These are phyloP conservation scores for Phanerochaete carnosa DNA, from an alignment of 768 basidiomycete genomes.

Conservation along the genomic window DNA sequence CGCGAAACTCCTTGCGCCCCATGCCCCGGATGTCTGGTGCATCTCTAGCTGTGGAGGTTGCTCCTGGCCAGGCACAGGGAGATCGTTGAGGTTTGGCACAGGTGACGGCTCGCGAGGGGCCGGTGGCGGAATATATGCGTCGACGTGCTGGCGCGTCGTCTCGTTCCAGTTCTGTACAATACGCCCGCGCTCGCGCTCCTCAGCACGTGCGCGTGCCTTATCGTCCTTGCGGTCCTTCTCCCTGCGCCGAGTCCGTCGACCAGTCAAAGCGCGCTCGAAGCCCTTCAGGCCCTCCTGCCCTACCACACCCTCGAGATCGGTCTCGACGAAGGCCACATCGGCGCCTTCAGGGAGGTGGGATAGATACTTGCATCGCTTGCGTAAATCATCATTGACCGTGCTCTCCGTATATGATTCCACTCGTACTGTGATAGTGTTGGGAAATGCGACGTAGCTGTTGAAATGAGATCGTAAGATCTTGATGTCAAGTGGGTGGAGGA, in stretches of 20 bases:
- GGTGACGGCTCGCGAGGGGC: slow-evolving; percentile 49
- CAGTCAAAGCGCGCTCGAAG: slow-evolving; percentile 80
- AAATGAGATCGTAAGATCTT: slow-evolving; percentile 87
- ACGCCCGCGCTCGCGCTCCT: slow-evolving; percentile 64
- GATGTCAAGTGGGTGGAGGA: slow-evolving; percentile 95
- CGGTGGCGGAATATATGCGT: slow-evolving; percentile 15
- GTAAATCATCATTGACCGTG: slow-evolving; percentile 87
- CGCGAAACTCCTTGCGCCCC: slow-evolving; percentile 82
- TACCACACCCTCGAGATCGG: slow-evolving; percentile 77
- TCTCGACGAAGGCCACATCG: slow-evolving; percentile 92
- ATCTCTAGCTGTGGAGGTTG: neutral
- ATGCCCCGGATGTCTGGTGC: slow-evolving; percentile 46
- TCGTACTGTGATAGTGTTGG: slow-evolving; percentile 74
- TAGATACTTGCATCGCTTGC: slow-evolving; percentile 95
- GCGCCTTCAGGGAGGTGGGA: slow-evolving; percentile 87
- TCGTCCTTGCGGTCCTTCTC: slow-evolving; percentile 89
- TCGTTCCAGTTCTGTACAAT: slow-evolving; percentile 20
- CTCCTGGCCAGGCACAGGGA: slow-evolving; percentile 12
- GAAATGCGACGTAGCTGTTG: slow-evolving; percentile 77
- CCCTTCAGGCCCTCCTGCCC: slow-evolving; percentile 71
- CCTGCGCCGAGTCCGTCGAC: slow-evolving; percentile 67
- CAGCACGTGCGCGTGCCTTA: slow-evolving; percentile 71
- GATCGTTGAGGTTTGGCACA: slow-evolving; percentile 47
- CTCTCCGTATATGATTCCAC: slow-evolving; percentile 76
- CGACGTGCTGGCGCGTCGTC: slow-evolving; percentile 11